Evolutionary conservation across 768 basidiomycete genomes (phyloP), one percentile per base, ranked within the genome.

Genomic region (Pulveroboletus frians): DNA sequence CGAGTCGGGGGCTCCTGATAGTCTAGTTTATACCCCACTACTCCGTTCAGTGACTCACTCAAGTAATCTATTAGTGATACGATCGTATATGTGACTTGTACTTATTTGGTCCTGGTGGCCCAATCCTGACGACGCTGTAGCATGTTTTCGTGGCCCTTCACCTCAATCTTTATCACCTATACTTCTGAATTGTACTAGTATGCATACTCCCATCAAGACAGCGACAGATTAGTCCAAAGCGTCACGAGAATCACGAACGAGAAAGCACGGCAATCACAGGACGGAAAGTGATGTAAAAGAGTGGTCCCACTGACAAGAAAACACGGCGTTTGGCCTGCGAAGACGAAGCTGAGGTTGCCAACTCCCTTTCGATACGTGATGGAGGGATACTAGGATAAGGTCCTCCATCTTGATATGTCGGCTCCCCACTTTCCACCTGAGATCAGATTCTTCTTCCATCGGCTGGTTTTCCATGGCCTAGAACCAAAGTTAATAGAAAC

Each of bases 311-410:
- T 41, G 44, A 23, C 39, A 39, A 23, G 57, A 36, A 38, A 40
- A 4, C 3, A 23, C 3, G 4, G 43, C 11, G 32, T 9, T 38
- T 21, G 57, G 20, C 13, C 7, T 23, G 15, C 51, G 59, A 13
- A 88, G 72, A 61, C 85, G 76, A 39, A 89, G 67, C 49, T 89
- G 85, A 18, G 86, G 85, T 51, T 90, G 87, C 87, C 87, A 90
- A 49, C 81, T 83, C 10, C 88, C 87, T 67, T 86, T 80, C 11
- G 86, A 88, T 44, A 89, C 85, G 55, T 90, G 88, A 67, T 89
- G 86, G 46, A 89, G 79, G 56, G 85, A 84, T 56, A 90, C 83
- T 39, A 90, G 77, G 43, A 84, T 70, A 43, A 90, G 72, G 61
- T 89, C 79, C 26, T 84, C 84, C 4, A 85, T 69, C 32, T 65